phyloP scores from a whole-genome alignment of 768 basidiomycete genomes.

The Leccinum rimulosum region DNA sequence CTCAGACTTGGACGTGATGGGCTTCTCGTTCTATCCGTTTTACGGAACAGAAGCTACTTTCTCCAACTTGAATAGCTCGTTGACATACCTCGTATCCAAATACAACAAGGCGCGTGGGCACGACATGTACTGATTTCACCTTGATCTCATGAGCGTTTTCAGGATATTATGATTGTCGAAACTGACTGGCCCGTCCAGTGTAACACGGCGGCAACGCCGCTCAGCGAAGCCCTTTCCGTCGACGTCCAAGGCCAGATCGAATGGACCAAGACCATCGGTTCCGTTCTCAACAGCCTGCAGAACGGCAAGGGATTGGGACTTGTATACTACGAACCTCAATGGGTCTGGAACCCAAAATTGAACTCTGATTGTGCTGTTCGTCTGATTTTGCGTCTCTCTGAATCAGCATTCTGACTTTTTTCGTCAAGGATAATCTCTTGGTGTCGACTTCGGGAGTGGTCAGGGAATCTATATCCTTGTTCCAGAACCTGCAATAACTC shows the following conservation, averaged over 20 bases:
- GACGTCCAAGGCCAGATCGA: slow-evolving; percentile 6
- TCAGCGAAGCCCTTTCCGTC: slow-evolving; percentile 12
- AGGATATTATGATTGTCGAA: slow-evolving; percentile 13
- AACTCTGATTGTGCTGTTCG: slow-evolving; percentile 11
- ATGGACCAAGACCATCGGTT: slow-evolving; percentile 2
- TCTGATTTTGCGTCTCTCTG: not conserved
- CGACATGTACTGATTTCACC: not conserved
- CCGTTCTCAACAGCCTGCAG: not conserved
- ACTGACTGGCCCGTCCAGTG: slow-evolving; percentile 12
- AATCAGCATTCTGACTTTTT: not conserved
- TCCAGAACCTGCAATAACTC: not conserved
- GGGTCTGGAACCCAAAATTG: slow-evolving; percentile 4
- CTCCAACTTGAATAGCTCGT: slow-evolving; percentile 3
- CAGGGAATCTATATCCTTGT: not conserved
- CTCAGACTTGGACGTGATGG: slow-evolving; percentile 12
- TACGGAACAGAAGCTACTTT: slow-evolving; percentile 8
- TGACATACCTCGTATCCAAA: slow-evolving; percentile 7
- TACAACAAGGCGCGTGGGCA: slow-evolving; percentile 9
- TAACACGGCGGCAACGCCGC: not conserved
- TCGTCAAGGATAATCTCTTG: slow-evolving; percentile 7
- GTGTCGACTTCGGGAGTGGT: slow-evolving; percentile 6
- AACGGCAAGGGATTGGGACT: slow-evolving; percentile 11
- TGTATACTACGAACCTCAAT: slow-evolving; percentile 13
- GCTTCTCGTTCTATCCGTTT: slow-evolving; percentile 10
- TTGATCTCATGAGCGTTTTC: slow-evolving; percentile 1